Evolutionary conservation across 257 asterid species (phyloP).

Genomic region (Nyctanthes arbortristis): DNA sequence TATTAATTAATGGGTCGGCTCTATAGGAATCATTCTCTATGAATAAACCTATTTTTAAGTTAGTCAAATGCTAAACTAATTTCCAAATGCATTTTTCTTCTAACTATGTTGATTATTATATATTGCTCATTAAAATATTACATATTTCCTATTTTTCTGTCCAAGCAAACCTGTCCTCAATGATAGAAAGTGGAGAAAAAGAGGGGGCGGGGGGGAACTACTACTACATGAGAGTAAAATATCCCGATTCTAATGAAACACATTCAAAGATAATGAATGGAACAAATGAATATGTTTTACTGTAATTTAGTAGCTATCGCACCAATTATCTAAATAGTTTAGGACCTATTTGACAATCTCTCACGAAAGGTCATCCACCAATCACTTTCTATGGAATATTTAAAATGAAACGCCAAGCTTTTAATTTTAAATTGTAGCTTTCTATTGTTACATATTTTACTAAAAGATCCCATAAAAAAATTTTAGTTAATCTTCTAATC

Average conservation of each 20-base stretch:
- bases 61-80: neutral
- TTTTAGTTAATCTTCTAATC: conserved; percentile 15
- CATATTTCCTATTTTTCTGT: neutral
- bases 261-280: no score
- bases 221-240: no score
- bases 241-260: no score
- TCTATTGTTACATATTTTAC: conserved; percentile 25
- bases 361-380: no score
- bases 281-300: no score
- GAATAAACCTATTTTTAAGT: neutral
- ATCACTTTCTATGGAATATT: neutral
- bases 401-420: neutral
- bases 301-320: neutral
- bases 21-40: neutral
- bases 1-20: neutral
- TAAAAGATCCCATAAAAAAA: conserved; percentile 4
- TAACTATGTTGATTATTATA: neutral
- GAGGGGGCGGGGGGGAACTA: no score
- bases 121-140: no score
- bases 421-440: neutral
- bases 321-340: no score
- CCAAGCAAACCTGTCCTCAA: no score
- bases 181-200: no score
- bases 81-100: no score
- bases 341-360: neutral